A percentile compares a stretch with the other conserved stretches of the same genome.
phyloP scores from a whole-genome alignment of 2,329 filamentous ascomycete species.

The Aspergillus sclerotialis region DNA sequence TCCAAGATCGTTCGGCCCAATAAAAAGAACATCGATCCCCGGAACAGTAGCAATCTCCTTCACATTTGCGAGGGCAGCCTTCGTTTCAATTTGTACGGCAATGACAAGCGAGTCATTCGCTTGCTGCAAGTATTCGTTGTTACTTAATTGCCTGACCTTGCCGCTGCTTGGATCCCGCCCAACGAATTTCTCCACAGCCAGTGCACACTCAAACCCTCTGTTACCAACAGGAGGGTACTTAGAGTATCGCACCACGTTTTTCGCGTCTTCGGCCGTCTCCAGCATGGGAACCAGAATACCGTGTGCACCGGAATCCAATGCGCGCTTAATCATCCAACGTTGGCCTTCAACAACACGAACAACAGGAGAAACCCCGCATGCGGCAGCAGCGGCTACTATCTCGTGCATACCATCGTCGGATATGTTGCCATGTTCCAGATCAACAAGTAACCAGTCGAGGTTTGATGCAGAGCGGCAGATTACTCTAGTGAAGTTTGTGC shows the following conservation, averaged over 20 bases:
- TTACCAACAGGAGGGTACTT: constrained; percentile 10
- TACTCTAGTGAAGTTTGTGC: constrained; percentile 6
- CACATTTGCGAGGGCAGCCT: constrained; percentile 24
- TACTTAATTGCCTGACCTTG: constrained; percentile 16
- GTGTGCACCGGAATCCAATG: constrained; percentile 21
- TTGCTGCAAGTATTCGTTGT: constrained; percentile 43
- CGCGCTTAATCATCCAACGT: constrained; percentile 19
- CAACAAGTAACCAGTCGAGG: constrained; percentile 12
- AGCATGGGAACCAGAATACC: constrained; percentile 24
- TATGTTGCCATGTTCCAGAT: constrained; percentile 17
- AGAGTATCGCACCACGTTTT: constrained; percentile 7
- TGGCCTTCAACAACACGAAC: constrained; percentile 14
- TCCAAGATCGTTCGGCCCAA: constrained; percentile 46
- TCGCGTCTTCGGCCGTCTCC: constrained; percentile 17
- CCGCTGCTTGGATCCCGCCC: constrained; percentile 1
- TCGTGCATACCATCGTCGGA: constrained; percentile 14
- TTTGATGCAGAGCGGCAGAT: constrained; percentile 5
- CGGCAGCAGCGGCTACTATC: constrained; percentile 24
- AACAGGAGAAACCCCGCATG: constrained; percentile 16
- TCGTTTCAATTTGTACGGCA: constrained; percentile 27
- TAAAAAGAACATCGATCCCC: constrained; percentile 45
- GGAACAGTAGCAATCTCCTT: constrained; percentile 43
- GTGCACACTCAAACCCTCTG: constrained; percentile 37
- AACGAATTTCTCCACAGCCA: constrained; percentile 35
- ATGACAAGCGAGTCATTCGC: constrained; percentile 35